Percentiles rank a stretch among this genome's conserved stretches.
These are phyloP conservation scores for Marchantia paleacea DNA, from an alignment of 225 moss, liverwort and hornwort species.

Conservation along the genomic window DNA sequence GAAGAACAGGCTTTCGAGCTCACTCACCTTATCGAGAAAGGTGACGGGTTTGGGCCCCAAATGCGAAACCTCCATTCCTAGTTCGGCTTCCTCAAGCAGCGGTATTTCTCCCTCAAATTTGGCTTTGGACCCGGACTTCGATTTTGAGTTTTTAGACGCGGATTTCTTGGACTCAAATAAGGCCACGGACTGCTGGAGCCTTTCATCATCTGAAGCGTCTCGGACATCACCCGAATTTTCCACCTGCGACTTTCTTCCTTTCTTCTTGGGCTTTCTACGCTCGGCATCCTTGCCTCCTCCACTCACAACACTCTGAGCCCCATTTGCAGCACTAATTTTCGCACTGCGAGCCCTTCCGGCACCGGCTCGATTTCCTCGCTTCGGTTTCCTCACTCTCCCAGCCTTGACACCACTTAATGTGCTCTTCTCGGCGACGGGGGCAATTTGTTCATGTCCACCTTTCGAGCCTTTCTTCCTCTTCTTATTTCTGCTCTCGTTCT, in stretches of 20 bases:
- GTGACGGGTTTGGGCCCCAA: not conserved
- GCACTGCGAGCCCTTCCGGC: constrained; percentile 29
- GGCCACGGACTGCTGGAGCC: not conserved
- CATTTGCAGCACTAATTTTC: not conserved
- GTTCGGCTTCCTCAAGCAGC: not conserved
- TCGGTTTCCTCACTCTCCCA: not conserved
- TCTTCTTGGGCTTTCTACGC: not conserved
- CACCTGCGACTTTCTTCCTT: not conserved
- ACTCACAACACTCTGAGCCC: not conserved
- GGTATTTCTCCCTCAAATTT: not conserved
- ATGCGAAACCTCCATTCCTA: not conserved
- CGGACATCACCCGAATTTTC: not conserved
- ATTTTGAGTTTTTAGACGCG: not conserved
- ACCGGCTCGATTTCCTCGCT: constrained; percentile 24
- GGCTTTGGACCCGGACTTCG: not conserved
- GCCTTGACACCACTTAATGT: not conserved
- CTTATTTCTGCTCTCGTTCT: not conserved
- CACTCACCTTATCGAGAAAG: constrained; percentile 38
- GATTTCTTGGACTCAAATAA: not conserved
- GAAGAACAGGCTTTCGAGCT: not conserved
- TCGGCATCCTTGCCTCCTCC: not conserved
- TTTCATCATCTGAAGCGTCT: not conserved
- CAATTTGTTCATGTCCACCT: not conserved
- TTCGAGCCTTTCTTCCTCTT: constrained; percentile 1
- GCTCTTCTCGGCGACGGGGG: not conserved